Percentiles rank a stretch among this genome's conserved stretches.
These are phyloP conservation scores for Arabidopsis arenosa DNA, from an alignment of 345 rosid genomes.

Conservation along the genomic window DNA sequence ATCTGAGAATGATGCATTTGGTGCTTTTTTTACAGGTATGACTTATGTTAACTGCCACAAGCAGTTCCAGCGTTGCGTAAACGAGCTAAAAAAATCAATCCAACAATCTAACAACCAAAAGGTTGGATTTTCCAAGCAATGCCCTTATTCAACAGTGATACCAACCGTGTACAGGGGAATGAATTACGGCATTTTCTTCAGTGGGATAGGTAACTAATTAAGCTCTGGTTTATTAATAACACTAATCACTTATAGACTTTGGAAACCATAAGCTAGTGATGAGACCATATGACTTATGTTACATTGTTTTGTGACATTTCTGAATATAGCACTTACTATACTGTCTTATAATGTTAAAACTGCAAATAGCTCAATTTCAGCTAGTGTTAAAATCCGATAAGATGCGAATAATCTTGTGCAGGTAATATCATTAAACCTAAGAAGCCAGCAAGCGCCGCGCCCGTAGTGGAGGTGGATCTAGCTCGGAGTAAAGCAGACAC, in stretches of 20 bases:
- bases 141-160: slow-evolving; percentile 69
- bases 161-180: slow-evolving; percentile 86
- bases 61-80: slow-evolving; percentile 75
- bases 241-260: not conserved
- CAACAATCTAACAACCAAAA: slow-evolving; percentile 45
- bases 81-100: slow-evolving; percentile 55
- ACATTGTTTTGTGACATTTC: slow-evolving; percentile 7
- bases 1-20: slow-evolving; percentile 1
- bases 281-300: slow-evolving; percentile 14
- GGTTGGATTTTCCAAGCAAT: slow-evolving; percentile 66
- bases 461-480: slow-evolving; percentile 21
- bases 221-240: slow-evolving; percentile 44
- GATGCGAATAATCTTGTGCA: slow-evolving; percentile 4
- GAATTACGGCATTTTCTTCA: slow-evolving; percentile 78
- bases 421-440: slow-evolving; percentile 29
- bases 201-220: slow-evolving; percentile 56
- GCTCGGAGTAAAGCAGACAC: slow-evolving; percentile 18
- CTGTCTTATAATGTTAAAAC: not conserved
- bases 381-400: not conserved
- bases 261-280: slow-evolving; percentile 9
- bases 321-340: not conserved
- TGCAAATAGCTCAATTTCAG: not conserved
- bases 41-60: slow-evolving; percentile 67
- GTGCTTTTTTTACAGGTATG: slow-evolving; percentile 53
- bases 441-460: not conserved